Evolutionary conservation across 345 rosid genomes (phyloP), one percentile per base, ranked within the genome.

Genomic region (Nephelium lappaceum): DNA sequence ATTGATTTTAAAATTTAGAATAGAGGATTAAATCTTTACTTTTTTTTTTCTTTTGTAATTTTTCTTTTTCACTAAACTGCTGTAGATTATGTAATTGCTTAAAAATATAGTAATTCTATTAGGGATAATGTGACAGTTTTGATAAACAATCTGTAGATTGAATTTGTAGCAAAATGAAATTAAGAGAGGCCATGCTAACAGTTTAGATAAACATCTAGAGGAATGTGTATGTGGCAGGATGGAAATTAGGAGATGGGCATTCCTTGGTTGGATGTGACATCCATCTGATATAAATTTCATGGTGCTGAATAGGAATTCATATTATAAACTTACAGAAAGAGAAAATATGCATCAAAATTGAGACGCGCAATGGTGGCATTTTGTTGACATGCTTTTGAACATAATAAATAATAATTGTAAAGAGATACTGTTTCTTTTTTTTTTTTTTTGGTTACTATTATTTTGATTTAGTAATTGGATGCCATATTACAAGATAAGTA

Each of bases 311-410:
- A 0, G 0, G 42, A 36, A 11, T 70, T 71, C 64, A 19, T 7
- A 53, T 27, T 53, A 24, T 11, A 71, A 25, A 27, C 1, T 24
- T 41, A 19, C 39, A 51, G 16, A 72, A 21, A 19, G 39, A 36
- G 2, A 65, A 64, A 64, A 65, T 58, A 58, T 58, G 11, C 57
- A 51, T 51, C 57, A 58, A 58, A 58, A n/a, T 58, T 58, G 16
- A 73, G 45, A 39, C 8, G 15, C 4, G 15, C 18, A 8, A 15
- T 39, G 25, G 25, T 12, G 16, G 21, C 27, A n/a, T 60, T 42
- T 16, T 16, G 77, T 73, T 24, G 41, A 14, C 57, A 41, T 61
- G 77, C 67, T 58, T 58, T 73, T 60, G 47, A 39, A n/a, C 49
- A 31, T 31, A 71, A 31, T 19, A 53, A 2, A 27, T 8, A 31